These are phyloP conservation scores for Vicia sativa DNA, from an alignment of 306 rosid species.

Conservation along the genomic window DNA sequence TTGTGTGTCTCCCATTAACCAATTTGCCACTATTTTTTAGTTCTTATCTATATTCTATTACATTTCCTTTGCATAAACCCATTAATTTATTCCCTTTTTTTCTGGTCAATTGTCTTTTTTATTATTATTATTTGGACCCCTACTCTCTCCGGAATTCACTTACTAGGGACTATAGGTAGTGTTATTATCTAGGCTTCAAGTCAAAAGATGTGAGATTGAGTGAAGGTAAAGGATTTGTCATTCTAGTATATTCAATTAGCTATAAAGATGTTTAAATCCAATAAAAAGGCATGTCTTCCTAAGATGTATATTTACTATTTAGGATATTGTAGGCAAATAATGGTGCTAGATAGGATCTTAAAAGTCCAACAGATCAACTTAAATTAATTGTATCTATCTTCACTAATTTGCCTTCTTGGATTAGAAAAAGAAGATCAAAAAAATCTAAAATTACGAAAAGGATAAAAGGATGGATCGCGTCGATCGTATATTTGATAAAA, in stretches of 20 bases:
- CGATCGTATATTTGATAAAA: no score
- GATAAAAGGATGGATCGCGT: no score
- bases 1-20: constrained; percentile 56
- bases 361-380: constrained; percentile 36
- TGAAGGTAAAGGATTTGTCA: constrained; percentile 30
- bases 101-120: constrained; percentile 41
- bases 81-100: constrained; percentile 36
- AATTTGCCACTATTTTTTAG: constrained; percentile 43
- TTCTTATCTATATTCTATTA: constrained; percentile 35
- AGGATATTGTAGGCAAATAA: constrained; percentile 31
- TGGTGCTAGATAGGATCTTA: constrained; percentile 35
- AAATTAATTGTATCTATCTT: not conserved
- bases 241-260: not conserved
- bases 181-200: constrained; percentile 37
- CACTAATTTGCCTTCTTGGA: constrained; percentile 21
- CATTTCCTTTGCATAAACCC: constrained; percentile 25
- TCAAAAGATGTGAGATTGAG: constrained; percentile 43
- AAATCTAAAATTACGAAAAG: no score
- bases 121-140: constrained; percentile 44
- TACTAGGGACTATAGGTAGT: constrained; percentile 35
- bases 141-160: constrained; percentile 31
- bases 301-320: constrained; percentile 27
- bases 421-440: not conserved
- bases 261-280: not conserved
- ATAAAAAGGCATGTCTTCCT: constrained; percentile 7